Base-by-base conservation (phyloP, 208 protist genomes). In the Wallacemonas collosoma region DNA sequence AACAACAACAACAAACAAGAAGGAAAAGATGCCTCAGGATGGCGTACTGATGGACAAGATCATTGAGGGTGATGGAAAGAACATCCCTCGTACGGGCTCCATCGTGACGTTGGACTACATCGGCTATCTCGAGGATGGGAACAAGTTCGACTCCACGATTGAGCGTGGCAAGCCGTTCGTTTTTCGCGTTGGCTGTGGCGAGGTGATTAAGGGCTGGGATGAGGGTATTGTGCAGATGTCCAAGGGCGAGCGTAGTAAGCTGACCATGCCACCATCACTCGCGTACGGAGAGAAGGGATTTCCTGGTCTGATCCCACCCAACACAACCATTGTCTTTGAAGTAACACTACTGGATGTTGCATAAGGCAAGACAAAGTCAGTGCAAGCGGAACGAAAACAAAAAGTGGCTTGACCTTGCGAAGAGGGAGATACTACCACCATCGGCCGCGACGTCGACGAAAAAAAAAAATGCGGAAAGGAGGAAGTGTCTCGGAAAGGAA, bases 151-250 rank as follows among this genome's bases (percentile, higher is more conserved):
- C 83, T 94, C 88, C 43, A 95, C 91, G 17, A 79, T 90, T 41
- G 87, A 93, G 41, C 78, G 93, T n/a, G 87, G 86, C n/a, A 91
- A 90, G 77, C 95, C 95, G 1, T 97, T 98, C 82, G 91, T 96
- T 40, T 98, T 98, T 69, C 85, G 89, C 54, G 88, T 98, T 0
- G 93, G 93, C 15, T 91, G 88, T 57, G 96, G 95, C 17, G 87
- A 98, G 81, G 96, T 98, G 9, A 91, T 98, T 67, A 90, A 95
- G 65, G 95, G 95, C 39, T 98, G 95, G 94, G 95, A 98, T 69
- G 90, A 97, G 77, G 95, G 95, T n/a, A 95, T 98, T 60, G 71
- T 94, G 39, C 89, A 96, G 71, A 98, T 98, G 95, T 94, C 84
- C 26, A 91, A 97, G 62, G 95, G 95, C 2, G 95, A 98, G 85